Percentiles rank a stretch among this genome's conserved stretches.
phyloP scores from a whole-genome alignment of 2,329 filamentous ascomycete species.

The Lasiodiplodia hormozganensis region DNA sequence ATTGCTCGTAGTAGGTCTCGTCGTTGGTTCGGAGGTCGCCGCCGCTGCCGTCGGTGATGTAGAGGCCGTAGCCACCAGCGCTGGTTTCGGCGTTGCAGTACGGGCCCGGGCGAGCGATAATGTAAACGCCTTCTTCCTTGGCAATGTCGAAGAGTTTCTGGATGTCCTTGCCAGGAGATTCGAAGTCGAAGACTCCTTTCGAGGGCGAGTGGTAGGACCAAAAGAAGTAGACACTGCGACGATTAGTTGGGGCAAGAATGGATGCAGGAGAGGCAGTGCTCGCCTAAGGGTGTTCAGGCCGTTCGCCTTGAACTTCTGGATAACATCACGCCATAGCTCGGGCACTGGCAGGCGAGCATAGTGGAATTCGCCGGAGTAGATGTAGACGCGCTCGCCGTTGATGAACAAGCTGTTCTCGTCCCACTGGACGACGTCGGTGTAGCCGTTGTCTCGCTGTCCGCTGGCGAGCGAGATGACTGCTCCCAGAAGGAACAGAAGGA shows the following conservation, averaged over 20 bases:
- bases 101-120: slow-evolving; percentile 64
- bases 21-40: slow-evolving; percentile 62
- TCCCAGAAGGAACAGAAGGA: slow-evolving; percentile 6
- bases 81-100: slow-evolving; percentile 71
- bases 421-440: slow-evolving; percentile 59
- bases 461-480: slow-evolving; percentile 8
- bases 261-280: neutral
- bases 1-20: slow-evolving; percentile 59
- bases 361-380: slow-evolving; percentile 63
- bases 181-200: slow-evolving; percentile 57
- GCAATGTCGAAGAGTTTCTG: slow-evolving; percentile 60
- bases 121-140: slow-evolving; percentile 61
- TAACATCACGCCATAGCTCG: slow-evolving; percentile 58
- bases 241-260: neutral
- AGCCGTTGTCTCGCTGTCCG: slow-evolving; percentile 51
- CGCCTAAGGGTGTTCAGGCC: slow-evolving; percentile 57
- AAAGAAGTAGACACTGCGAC: slow-evolving; percentile 49
- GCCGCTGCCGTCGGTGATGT: slow-evolving; percentile 67
- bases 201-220: slow-evolving; percentile 59
- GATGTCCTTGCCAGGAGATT: slow-evolving; percentile 61
- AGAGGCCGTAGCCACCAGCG: slow-evolving; percentile 67
- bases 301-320: slow-evolving; percentile 60
- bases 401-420: slow-evolving; percentile 62
- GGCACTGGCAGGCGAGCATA: slow-evolving; percentile 61
- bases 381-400: slow-evolving; percentile 58